phyloP scores from a whole-genome alignment of 2,329 filamentous ascomycete species.

The Bipolaris oryzae region DNA sequence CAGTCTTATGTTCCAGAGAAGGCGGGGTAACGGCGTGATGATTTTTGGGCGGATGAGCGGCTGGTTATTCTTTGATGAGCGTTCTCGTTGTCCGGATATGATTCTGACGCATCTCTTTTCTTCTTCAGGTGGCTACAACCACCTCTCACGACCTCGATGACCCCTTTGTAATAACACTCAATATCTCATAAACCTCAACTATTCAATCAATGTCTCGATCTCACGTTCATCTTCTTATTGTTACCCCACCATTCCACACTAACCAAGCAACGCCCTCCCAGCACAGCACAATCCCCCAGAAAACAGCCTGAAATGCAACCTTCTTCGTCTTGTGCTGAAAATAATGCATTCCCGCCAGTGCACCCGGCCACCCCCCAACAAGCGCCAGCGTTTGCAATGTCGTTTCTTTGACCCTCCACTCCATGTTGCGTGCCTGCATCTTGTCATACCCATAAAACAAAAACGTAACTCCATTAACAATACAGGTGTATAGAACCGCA shows the following conservation, averaged over 20 bases:
- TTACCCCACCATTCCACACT: slow-evolving; percentile 24
- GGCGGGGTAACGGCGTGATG: slow-evolving; percentile 6
- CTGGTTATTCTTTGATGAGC: background rate
- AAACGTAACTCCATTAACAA: slow-evolving; percentile 35
- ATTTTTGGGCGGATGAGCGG: slow-evolving; percentile 1
- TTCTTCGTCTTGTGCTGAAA: slow-evolving; percentile 48
- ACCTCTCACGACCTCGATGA: slow-evolving; percentile 1
- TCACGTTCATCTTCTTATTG: slow-evolving; percentile 4
- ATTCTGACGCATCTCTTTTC: background rate
- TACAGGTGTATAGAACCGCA: slow-evolving; percentile 25
- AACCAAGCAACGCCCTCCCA: slow-evolving; percentile 39
- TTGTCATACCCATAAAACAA: slow-evolving; percentile 46
- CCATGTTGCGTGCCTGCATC: slow-evolving; percentile 39
- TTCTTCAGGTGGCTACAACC: background rate
- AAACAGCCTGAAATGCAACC: slow-evolving; percentile 33
- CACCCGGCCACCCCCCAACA: slow-evolving; percentile 45
- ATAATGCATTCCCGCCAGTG: slow-evolving; percentile 42
- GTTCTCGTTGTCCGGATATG: slow-evolving; percentile 5
- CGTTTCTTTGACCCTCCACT: slow-evolving; percentile 42
- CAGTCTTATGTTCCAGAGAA: slow-evolving; percentile 14
- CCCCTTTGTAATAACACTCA: background rate
- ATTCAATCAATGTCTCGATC: background rate
- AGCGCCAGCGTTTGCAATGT: slow-evolving; percentile 39
- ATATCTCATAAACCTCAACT: background rate
- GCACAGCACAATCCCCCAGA: slow-evolving; percentile 39